phyloP scores from a whole-genome alignment of 2,329 filamentous ascomycete species.

The Pyricularia sp. region DNA sequence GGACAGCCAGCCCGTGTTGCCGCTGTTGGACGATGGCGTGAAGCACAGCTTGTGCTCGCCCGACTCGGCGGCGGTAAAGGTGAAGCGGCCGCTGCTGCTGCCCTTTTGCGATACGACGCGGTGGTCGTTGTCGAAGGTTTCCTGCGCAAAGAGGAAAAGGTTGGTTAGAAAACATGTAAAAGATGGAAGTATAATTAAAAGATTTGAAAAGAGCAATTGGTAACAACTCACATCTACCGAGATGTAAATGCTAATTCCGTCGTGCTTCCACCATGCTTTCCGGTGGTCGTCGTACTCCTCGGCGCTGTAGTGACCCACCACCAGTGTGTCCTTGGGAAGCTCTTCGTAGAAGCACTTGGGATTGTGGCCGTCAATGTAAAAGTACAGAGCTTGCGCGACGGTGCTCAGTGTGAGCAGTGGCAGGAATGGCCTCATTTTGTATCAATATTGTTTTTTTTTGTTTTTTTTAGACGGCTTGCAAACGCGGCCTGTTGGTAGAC shows the following conservation, averaged over 20 bases:
- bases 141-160: slow-evolving; percentile 32
- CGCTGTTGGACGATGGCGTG: slow-evolving; percentile 63
- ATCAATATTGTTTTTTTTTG: not conserved
- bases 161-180: not conserved
- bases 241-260: slow-evolving; percentile 71
- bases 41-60: slow-evolving; percentile 96
- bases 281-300: slow-evolving; percentile 67
- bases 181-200: not conserved
- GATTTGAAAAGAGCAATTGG: not conserved
- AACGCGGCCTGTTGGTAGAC: not conserved
- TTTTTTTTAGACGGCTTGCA: not conserved
- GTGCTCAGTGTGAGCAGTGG: slow-evolving; percentile 52
- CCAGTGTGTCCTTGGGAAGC: slow-evolving; percentile 90
- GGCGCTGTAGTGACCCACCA: slow-evolving; percentile 83
- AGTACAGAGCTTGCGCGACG: slow-evolving; percentile 73
- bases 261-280: slow-evolving; percentile 57
- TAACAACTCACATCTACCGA: slow-evolving; percentile 55
- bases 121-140: slow-evolving; percentile 96
- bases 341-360: slow-evolving; percentile 98
- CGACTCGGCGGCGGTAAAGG: slow-evolving; percentile 87
- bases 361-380: slow-evolving; percentile 77
- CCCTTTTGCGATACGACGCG: slow-evolving; percentile 84
- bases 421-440: slow-evolving; percentile 46
- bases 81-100: slow-evolving; percentile 66
- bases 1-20: slow-evolving; percentile 59